Conservation (phyloP, 441 rosid species). For the Adansonia rubrostipa region DNA sequence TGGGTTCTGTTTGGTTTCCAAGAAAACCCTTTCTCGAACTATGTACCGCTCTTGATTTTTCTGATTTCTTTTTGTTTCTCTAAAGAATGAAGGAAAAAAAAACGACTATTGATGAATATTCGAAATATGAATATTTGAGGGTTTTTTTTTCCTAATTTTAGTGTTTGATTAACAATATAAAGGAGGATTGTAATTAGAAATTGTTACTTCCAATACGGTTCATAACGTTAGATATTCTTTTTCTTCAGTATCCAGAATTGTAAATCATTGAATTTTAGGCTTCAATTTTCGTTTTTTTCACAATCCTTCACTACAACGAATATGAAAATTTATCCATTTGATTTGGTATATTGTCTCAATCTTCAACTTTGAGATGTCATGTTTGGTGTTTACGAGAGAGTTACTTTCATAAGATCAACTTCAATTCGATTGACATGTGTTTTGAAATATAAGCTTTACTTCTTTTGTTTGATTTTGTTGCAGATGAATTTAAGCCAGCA, state of each 20-base stretch:
- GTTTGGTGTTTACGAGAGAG: constrained; percentile 6
- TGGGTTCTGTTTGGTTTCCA: constrained; percentile 24
- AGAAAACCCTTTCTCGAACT: background rate
- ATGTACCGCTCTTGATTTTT: background rate
- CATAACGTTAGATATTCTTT: background rate
- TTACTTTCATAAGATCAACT: background rate
- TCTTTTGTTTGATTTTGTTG: constrained; percentile 10
- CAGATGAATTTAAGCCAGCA: constrained; percentile 70
- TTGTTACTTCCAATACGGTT: background rate
- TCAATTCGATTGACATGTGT: background rate
- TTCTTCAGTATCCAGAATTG: background rate
- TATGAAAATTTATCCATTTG: background rate
- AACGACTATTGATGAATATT: background rate
- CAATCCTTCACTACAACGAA: background rate
- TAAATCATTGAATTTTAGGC: background rate
- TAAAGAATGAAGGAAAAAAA: background rate
- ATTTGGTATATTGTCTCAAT: background rate
- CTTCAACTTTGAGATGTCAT: background rate
- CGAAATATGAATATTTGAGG: background rate
- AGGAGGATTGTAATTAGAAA: background rate
- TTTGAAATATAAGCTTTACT: background rate
- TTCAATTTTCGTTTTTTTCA: background rate
- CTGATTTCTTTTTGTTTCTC: background rate
- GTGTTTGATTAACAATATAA: background rate
- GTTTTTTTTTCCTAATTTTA: background rate